These are phyloP conservation scores for Microcyclospora pomicola DNA, from an alignment of 2,329 filamentous ascomycete species.

Conservation along the genomic window DNA sequence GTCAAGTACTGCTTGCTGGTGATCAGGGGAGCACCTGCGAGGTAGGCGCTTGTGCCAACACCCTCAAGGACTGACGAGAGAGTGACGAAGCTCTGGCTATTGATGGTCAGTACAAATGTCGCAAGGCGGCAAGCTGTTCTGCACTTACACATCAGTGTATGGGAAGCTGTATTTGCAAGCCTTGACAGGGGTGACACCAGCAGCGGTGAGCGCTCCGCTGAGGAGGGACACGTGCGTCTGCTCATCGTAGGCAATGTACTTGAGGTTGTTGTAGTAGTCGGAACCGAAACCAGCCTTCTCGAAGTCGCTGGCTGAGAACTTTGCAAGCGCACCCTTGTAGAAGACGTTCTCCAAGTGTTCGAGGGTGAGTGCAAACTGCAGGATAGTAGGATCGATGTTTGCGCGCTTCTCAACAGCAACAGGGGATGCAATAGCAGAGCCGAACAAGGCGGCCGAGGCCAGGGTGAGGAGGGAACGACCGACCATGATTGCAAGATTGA, in stretches of 20 bases:
- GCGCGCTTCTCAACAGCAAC: slow-evolving; percentile 1
- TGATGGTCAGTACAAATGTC: slow-evolving; percentile 27
- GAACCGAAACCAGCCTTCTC: slow-evolving; percentile 34
- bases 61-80: slow-evolving; percentile 41
- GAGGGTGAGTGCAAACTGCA: slow-evolving; percentile 30
- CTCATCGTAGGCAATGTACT: slow-evolving; percentile 44
- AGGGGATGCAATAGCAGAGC: slow-evolving; percentile 1
- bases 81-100: slow-evolving; percentile 33
- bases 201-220: slow-evolving; percentile 27
- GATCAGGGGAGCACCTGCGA: slow-evolving; percentile 46
- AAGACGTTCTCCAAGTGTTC: slow-evolving; percentile 44
- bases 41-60: slow-evolving; percentile 45
- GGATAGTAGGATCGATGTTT: slow-evolving; percentile 13
- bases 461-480: background rate
- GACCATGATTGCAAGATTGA: too few species aligned
- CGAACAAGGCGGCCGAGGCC: background rate
- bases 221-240: slow-evolving; percentile 44
- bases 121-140: background rate
- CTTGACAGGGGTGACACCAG: slow-evolving; percentile 39
- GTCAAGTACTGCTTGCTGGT: slow-evolving; percentile 46
- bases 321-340: slow-evolving; percentile 45
- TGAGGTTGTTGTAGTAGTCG: slow-evolving; percentile 44
- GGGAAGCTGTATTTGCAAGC: slow-evolving; percentile 43
- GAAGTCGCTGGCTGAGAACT: slow-evolving; percentile 42
- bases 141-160: slow-evolving; percentile 7